A percentile compares a stretch with the other conserved stretches of the same genome.
Conservation (phyloP, 1,284 basidiomycete species). For the Trametes hirsuta region DNA sequence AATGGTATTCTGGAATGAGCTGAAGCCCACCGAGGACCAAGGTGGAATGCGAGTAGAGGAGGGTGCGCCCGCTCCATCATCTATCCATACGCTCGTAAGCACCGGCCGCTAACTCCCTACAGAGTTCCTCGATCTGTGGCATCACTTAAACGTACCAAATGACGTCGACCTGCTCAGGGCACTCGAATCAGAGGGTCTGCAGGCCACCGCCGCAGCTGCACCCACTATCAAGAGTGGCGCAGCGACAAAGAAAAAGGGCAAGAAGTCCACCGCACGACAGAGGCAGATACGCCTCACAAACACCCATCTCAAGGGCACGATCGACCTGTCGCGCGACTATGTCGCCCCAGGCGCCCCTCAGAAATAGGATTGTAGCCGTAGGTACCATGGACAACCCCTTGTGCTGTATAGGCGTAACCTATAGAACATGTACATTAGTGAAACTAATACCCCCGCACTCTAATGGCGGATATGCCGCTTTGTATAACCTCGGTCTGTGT, state of each 20-base stretch:
- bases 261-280: constrained; percentile 74
- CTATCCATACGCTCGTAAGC: neutral
- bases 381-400: too few relatives aligned
- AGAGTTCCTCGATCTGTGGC: constrained; percentile 92
- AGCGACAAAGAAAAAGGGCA: constrained; percentile 75
- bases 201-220: constrained; percentile 66
- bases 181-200: constrained; percentile 77
- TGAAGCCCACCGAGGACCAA: constrained; percentile 72
- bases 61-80: constrained; percentile 49
- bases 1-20: constrained; percentile 92
- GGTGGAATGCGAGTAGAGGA: constrained; percentile 78
- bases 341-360: constrained; percentile 42
- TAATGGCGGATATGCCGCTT: too few relatives aligned
- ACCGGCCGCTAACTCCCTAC: neutral
- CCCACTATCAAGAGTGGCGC: constrained; percentile 53
- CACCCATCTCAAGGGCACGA: constrained; percentile 80
- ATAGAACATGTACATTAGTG: too few relatives aligned
- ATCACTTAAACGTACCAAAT: constrained; percentile 80
- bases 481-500: too few relatives aligned
- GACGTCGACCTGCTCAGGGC: constrained; percentile 81
- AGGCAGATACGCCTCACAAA: constrained; percentile 85
- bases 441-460: too few relatives aligned
- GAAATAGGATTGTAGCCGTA: constrained; percentile 37
- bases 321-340: constrained; percentile 81
- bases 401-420: too few relatives aligned